phyloP scores from a whole-genome alignment of 2,329 filamentous ascomycete species.

The Aspergillus thermomutatus region DNA sequence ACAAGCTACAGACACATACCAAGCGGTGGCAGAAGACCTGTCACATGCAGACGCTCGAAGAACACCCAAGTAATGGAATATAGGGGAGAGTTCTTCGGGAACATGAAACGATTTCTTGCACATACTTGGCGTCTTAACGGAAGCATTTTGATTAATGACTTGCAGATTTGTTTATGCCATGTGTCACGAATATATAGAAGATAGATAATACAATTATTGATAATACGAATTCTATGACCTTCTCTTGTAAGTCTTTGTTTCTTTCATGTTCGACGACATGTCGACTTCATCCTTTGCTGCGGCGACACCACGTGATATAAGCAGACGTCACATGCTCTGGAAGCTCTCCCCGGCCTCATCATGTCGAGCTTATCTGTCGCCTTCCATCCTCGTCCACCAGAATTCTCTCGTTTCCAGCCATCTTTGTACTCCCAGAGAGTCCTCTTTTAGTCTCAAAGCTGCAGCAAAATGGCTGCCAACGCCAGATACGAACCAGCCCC shows the following conservation, averaged over 20 bases:
- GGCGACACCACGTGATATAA: conserved; percentile 1
- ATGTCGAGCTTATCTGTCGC: not conserved
- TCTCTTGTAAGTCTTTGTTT: not conserved
- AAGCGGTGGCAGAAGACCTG: conserved; percentile 16
- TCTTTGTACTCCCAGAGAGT: not conserved
- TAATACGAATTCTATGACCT: not conserved
- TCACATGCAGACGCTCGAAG: conserved; percentile 6
- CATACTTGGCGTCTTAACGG: not conserved
- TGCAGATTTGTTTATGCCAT: not conserved
- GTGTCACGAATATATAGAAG: not conserved
- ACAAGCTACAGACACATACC: conserved; percentile 9
- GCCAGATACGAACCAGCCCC: conserved; percentile 81
- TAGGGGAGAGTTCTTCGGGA: not conserved
- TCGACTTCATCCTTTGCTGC: not conserved
- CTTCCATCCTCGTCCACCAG: not conserved
- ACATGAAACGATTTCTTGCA: not conserved
- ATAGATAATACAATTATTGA: not conserved
- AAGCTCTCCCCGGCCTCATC: not conserved
- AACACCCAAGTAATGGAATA: not conserved
- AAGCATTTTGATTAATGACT: not conserved
- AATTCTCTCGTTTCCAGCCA: not conserved
- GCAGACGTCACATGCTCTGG: conserved; percentile 6
- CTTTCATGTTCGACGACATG: not conserved
- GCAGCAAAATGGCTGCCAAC: conserved; percentile 62
- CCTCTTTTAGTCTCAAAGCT: not conserved